phyloP scores from a whole-genome alignment of 2,329 filamentous ascomycete species.

The Ophiostoma quercus region DNA sequence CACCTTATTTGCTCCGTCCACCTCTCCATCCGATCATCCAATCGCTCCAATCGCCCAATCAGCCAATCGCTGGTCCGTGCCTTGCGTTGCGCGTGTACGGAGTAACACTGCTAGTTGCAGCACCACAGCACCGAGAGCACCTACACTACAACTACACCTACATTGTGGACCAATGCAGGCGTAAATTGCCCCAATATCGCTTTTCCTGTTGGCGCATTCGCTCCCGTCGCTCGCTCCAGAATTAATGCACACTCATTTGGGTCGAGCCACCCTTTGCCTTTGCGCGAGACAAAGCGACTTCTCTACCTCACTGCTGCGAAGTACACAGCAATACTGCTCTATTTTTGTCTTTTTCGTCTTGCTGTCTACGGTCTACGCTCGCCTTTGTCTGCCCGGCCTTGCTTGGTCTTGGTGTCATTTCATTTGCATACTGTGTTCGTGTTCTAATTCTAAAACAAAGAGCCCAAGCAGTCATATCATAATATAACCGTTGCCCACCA shows the following conservation, averaged over 20 bases:
- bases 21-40: not conserved
- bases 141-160: slow-evolving; percentile 1
- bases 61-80: slow-evolving; percentile 3
- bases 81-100: not conserved
- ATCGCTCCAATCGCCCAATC: not conserved
- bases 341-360: slow-evolving; percentile 19
- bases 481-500: slow-evolving; percentile 20
- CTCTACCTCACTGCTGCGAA: not conserved
- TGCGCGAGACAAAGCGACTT: not conserved
- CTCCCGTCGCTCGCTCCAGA: slow-evolving; percentile 11
- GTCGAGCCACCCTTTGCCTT: slow-evolving; percentile 8
- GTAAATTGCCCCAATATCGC: slow-evolving; percentile 22
- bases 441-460: slow-evolving; percentile 11
- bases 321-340: not conserved
- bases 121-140: too few relatives aligned
- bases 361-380: not conserved
- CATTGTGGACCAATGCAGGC: slow-evolving; percentile 20
- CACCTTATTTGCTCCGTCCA: not conserved
- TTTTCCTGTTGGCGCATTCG: slow-evolving; percentile 18
- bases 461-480: slow-evolving; percentile 15
- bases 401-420: slow-evolving; percentile 8
- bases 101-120: not conserved
- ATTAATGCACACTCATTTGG: slow-evolving; percentile 5
- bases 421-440: slow-evolving; percentile 1
- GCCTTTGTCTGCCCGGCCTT: slow-evolving; percentile 3